Evolutionary conservation across 805 yeast genomes (phyloP).

Genomic region (Tetrapisispora pingtungensis): DNA sequence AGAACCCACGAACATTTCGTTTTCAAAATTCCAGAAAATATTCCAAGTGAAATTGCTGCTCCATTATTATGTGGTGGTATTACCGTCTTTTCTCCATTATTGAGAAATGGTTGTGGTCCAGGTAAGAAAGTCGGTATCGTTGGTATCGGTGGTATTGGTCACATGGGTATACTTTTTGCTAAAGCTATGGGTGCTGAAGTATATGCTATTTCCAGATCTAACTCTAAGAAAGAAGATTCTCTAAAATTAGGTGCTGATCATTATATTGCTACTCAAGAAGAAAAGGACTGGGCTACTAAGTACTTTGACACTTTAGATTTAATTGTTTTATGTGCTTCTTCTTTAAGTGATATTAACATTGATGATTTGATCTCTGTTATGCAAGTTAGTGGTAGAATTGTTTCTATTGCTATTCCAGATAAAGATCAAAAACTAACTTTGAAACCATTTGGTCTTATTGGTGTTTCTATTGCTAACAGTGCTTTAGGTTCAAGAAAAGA

Average conservation of each 20-base stretch:
- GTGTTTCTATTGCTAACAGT: conserved; percentile 26
- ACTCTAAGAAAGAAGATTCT: conserved; percentile 41
- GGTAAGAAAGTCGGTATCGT: conserved; percentile 44
- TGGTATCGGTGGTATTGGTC: conserved; percentile 51
- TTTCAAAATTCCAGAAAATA: conserved; percentile 49
- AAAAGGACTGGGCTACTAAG: conserved; percentile 32
- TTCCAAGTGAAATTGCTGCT: conserved; percentile 48
- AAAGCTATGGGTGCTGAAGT: conserved; percentile 54
- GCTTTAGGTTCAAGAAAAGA: conserved; percentile 38
- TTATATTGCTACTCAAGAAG: conserved; percentile 45
- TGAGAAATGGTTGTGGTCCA: conserved; percentile 40
- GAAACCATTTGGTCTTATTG: conserved; percentile 11
- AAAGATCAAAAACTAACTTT: conserved; percentile 8
- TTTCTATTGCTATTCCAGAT: conserved; percentile 20
- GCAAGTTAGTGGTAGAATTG: conserved; percentile 30
- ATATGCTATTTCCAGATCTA: conserved; percentile 43
- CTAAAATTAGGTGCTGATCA: conserved; percentile 42
- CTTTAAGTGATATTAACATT: conserved; percentile 33
- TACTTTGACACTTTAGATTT: conserved; percentile 34
- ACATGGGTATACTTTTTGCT: conserved; percentile 46
- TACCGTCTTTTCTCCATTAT: conserved; percentile 60
- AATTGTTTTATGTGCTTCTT: conserved; percentile 40
- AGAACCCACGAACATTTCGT: conserved; percentile 55
- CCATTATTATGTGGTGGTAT: conserved; percentile 74
- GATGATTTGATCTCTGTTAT: conserved; percentile 24